These are phyloP conservation scores for Oryza punctata DNA, from an alignment of 176 grass and related monocot genomes.

Conservation along the genomic window DNA sequence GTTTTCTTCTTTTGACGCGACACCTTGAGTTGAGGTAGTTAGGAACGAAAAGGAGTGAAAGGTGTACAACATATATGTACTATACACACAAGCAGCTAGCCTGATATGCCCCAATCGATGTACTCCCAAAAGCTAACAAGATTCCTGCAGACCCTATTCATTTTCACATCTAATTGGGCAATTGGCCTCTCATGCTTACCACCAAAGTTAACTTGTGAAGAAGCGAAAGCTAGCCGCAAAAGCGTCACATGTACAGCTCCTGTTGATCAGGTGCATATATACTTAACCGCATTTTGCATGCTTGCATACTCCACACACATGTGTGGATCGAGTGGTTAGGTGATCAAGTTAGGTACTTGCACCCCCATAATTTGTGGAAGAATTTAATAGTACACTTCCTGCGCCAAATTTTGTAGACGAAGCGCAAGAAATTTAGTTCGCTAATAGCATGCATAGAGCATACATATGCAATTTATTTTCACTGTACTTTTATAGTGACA, in stretches of 20 bases:
- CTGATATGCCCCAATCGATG: not conserved
- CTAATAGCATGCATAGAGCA: too few species aligned
- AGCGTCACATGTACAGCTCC: constrained; percentile 12
- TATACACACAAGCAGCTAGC: not conserved
- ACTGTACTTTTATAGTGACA: not conserved
- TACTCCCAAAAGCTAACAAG: constrained; percentile 30
- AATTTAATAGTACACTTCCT: not conserved
- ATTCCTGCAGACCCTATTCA: not conserved
- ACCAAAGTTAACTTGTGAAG: constrained; percentile 41
- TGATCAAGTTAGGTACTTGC: not conserved
- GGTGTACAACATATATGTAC: not conserved
- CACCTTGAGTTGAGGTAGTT: constrained; percentile 18
- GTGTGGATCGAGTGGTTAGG: not conserved
- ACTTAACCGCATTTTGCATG: not conserved
- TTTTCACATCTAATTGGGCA: not conserved
- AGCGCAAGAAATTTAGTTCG: not conserved
- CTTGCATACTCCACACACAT: not conserved
- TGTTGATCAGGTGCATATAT: not conserved
- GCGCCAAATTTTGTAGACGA: not conserved
- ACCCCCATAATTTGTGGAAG: not conserved
- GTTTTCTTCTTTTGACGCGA: not conserved
- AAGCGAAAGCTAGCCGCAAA: constrained; percentile 42
- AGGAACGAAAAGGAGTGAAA: constrained; percentile 29
- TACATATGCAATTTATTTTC: not conserved
- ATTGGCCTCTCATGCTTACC: constrained; percentile 25